A percentile compares a stretch with the other conserved stretches of the same genome.
Conservation (phyloP, 768 basidiomycete genomes). For the Pleurotus pulmonarius region DNA sequence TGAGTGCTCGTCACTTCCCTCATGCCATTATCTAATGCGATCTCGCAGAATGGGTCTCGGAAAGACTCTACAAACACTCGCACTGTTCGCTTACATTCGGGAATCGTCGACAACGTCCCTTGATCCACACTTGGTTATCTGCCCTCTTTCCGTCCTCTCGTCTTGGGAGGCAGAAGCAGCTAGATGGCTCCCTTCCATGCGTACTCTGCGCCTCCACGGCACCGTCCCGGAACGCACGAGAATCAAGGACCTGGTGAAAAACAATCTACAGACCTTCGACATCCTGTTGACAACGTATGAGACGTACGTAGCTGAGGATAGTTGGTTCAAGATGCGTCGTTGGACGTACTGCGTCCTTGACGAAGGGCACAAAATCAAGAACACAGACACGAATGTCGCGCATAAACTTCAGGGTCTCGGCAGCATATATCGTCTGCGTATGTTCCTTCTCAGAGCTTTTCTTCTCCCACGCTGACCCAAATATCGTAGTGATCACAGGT, state of each 20-base stretch:
- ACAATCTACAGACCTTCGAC: conserved; percentile 37
- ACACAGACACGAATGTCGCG: conserved; percentile 51
- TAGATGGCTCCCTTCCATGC: conserved; percentile 52
- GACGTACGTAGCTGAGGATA: conserved; percentile 48
- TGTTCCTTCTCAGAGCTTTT: background rate
- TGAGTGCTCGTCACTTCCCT: conserved; percentile 11
- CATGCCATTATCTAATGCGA: background rate
- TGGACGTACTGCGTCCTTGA: conserved; percentile 62
- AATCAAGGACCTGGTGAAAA: conserved; percentile 41
- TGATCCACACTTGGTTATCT: conserved; percentile 69
- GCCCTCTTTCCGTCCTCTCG: conserved; percentile 64
- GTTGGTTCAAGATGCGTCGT: conserved; percentile 56
- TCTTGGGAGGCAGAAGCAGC: conserved; percentile 56
- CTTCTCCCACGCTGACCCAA: background rate
- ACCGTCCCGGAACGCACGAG: conserved; percentile 47
- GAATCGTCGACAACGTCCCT: conserved; percentile 41
- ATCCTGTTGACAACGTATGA: conserved; percentile 73
- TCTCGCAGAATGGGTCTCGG: conserved; percentile 55
- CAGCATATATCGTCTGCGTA: conserved; percentile 54
- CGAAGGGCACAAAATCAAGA: conserved; percentile 74
- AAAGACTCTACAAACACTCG: conserved; percentile 63
- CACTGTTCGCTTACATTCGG: conserved; percentile 65
- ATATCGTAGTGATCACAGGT: conserved; percentile 55
- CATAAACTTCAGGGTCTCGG: conserved; percentile 53
- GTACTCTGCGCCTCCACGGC: conserved; percentile 61